These are phyloP conservation scores for Fusarium sp. DNA, from an alignment of 2,329 filamentous ascomycete species.

Conservation along the genomic window DNA sequence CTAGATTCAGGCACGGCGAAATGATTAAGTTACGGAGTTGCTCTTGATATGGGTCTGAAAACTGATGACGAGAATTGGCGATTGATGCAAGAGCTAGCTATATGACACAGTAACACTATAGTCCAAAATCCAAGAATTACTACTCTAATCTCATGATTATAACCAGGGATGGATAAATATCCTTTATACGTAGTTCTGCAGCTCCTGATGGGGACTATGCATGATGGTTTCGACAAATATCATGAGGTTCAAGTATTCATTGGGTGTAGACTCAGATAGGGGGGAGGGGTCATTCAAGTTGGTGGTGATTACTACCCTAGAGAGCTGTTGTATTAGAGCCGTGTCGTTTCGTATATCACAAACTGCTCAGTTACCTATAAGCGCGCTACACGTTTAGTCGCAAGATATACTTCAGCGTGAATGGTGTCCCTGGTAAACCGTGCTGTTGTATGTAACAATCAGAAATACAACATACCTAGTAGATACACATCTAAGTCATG, in stretches of 20 bases:
- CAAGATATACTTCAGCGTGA: too few species aligned
- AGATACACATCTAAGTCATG: too few species aligned
- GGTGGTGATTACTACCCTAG: not conserved
- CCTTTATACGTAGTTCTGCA: not conserved
- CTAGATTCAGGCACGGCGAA: conserved; percentile 50
- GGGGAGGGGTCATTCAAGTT: not conserved
- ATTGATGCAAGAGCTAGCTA: conserved; percentile 22
- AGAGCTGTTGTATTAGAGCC: not conserved
- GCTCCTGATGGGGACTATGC: not conserved
- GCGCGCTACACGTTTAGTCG: too few species aligned
- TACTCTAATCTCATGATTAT: not conserved
- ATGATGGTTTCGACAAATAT: not conserved
- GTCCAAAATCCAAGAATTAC: conserved; percentile 9
- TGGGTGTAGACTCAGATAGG: not conserved
- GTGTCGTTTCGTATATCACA: not conserved
- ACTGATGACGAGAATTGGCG: conserved; percentile 27
- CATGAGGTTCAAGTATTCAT: not conserved
- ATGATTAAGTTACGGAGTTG: conserved; percentile 48
- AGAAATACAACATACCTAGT: too few species aligned
- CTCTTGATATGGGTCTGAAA: conserved; percentile 30
- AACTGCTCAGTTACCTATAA: not conserved
- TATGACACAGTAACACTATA: conserved; percentile 21
- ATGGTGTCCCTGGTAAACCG: too few species aligned
- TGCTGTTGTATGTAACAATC: too few species aligned
- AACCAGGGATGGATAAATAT: not conserved